Evolutionary conservation across 2,329 filamentous ascomycete species (phyloP).

Genomic region (Ascochyta pisi): DNA sequence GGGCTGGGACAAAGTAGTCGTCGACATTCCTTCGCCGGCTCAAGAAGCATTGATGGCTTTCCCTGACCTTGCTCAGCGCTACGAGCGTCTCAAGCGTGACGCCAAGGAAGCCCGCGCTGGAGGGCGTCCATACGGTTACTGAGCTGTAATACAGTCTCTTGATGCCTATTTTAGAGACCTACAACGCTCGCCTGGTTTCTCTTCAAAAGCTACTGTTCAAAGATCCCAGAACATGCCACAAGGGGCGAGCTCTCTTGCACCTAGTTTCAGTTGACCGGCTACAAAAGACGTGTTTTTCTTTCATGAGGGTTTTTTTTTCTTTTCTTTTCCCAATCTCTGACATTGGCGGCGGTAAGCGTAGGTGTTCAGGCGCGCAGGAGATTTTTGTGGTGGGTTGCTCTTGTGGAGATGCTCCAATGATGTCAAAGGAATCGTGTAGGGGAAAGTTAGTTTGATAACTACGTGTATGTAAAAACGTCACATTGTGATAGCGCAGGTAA

Average conservation of each 20-base stretch:
- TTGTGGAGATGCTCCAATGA: not conserved
- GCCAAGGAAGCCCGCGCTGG: slow-evolving; percentile 29
- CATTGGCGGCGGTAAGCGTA: not conserved
- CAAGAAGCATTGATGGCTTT: slow-evolving; percentile 26
- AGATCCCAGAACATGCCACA: not conserved
- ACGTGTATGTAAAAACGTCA: not conserved
- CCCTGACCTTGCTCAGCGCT: slow-evolving; percentile 27
- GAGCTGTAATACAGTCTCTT: not conserved
- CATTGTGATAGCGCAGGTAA: not conserved
- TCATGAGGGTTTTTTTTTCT: not conserved
- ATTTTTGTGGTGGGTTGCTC: not conserved
- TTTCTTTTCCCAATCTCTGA: not conserved
- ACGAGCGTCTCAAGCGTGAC: slow-evolving; percentile 27
- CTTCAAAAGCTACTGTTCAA: not conserved
- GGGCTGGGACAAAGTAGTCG: slow-evolving; percentile 29
- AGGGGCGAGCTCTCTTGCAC: too few relatives aligned
- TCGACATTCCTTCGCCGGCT: slow-evolving; percentile 29
- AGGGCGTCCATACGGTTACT: slow-evolving; percentile 27
- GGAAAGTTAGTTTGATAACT: not conserved
- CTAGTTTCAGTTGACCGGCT: not conserved
- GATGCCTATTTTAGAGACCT: not conserved
- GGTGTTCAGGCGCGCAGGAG: not conserved
- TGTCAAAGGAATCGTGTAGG: not conserved
- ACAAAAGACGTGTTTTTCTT: not conserved
- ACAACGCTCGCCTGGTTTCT: not conserved